Evolutionary conservation across 257 asterid genomes (phyloP), one percentile per base, ranked within the genome.

Genomic region (Solanum pinnatisectum): DNA sequence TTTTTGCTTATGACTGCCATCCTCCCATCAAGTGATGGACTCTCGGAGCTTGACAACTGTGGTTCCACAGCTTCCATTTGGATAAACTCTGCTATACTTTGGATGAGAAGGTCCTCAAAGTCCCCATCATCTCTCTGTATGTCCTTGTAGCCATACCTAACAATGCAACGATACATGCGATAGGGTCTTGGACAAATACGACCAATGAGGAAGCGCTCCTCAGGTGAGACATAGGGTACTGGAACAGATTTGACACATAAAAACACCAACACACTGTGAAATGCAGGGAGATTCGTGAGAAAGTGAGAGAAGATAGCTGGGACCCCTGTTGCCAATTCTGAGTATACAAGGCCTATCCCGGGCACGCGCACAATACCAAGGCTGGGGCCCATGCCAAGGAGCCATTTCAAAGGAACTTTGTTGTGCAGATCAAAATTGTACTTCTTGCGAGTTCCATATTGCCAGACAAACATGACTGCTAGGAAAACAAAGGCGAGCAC

Each of bases 341-440:
- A 89, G 91, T 91, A 94, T 32, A 94, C 84, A 16, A 94, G 92
- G 49, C 96, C 96, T 23, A 94, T 89, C 25, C 97, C 95, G 3
- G 93, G 95, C 76, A 94, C 95, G 22, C 97, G 94, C 23, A 92
- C 93, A 67, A 94, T 93, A 15, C 96, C 96, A 15, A 94, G 94
- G 67, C 92, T 89, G 8, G 94, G 95, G 22, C 97, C 95, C 74
- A 90, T 78, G 46, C 89, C 71, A 33, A 94, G 89, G 87, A 94
- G 88, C 92, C 95, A 90, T 70, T 86, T 88, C 76, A 93, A 77
- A 2, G 95, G 88, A 27, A 94, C 94, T 81, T 91, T 94, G 90
- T 94, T 93, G 33, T 94, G 92, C 12, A 89, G 32, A 18, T 89
- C 93, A 79, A 87, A 92, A 46, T 83, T 86, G 86, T 90, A 87